Evolutionary conservation across 192 early-diverging fungal genomes (phyloP).

Genomic region (Backusella tuberculispora): DNA sequence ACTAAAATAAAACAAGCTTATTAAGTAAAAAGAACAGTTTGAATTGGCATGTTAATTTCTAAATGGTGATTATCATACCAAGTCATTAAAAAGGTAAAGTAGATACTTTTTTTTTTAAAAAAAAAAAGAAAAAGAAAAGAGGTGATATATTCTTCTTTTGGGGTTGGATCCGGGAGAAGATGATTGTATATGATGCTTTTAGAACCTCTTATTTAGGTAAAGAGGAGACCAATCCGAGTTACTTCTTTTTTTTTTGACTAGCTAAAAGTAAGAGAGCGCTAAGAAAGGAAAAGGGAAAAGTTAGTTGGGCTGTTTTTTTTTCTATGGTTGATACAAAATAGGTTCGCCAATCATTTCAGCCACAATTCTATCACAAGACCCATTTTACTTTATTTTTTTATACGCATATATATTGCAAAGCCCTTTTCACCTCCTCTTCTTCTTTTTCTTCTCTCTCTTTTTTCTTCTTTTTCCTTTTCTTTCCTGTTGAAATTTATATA

Average conservation of each 20-base stretch:
- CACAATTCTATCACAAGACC: constrained; percentile 3
- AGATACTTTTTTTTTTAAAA: background rate
- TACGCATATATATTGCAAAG: background rate
- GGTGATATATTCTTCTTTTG: no score
- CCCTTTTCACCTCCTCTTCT: background rate
- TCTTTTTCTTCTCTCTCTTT: background rate
- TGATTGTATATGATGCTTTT: background rate
- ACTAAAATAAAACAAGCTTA: background rate
- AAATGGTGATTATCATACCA: background rate
- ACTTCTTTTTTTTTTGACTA: background rate
- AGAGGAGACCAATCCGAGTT: background rate
- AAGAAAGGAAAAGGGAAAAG: no score
- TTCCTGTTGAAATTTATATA: background rate
- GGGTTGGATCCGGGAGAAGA: constrained; percentile 1
- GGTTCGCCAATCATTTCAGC: constrained; percentile 13
- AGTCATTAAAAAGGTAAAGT: background rate
- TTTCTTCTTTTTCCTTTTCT: background rate
- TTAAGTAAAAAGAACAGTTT: background rate
- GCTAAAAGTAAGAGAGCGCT: background rate
- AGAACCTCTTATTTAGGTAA: background rate
- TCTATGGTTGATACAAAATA: background rate
- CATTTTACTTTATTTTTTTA: background rate
- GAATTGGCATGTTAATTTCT: background rate
- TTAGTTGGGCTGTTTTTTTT: no score
- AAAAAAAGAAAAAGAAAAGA: no score